Evolutionary conservation across 2,329 filamentous ascomycete genomes (phyloP), one percentile per base, ranked within the genome.

Genomic region (Setomelanomma holmii): DNA sequence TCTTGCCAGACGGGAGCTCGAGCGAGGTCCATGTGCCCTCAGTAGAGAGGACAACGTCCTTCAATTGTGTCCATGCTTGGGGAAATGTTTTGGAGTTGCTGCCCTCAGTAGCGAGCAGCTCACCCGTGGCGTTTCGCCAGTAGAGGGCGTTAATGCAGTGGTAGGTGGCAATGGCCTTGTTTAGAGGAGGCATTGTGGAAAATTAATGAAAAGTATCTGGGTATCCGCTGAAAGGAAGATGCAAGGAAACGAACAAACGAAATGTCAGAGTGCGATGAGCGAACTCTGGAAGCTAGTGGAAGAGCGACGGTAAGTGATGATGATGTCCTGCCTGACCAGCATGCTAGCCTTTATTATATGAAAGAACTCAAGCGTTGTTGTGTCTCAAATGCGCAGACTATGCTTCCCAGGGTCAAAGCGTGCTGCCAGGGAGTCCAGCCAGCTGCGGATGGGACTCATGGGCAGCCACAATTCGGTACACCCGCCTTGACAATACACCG

Each of bases 61-160:
- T 61, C 16, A 68, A 23, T 34, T 58, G 55, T 47, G 56, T 51
- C 66, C 63, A 69, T 21, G 51, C 45, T 39, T 64, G 55, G 10
- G 57, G 47, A 4, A 68, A 35, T 23, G 56, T 27, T 19, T 56
- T 60, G 16, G 64, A 66, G 40, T 64, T 61, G 45, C 53, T 64
- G 35, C 66, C 67, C 44, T 64, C 63, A 14, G 66, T 49, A 5
- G 64, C 63, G 12, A 69, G 46, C n/a, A 71, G 51, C 20, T 61
- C 53, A 33, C 62, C 66, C 19, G 60, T 44, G 7, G 57, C 24
- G 35, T 63, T 55, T 35, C 68, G 60, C 61, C 65, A 69, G 57
- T 68, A 71, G n/a, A 69, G 50, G 19, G 58, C 64, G 30, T 68
- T 62, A 46, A 70, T 58, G 49, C 53, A 61, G 51, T 70, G 67